These are phyloP conservation scores for Coniochaeta sp. DNA, from an alignment of 2,329 filamentous ascomycete species.

Conservation along the genomic window DNA sequence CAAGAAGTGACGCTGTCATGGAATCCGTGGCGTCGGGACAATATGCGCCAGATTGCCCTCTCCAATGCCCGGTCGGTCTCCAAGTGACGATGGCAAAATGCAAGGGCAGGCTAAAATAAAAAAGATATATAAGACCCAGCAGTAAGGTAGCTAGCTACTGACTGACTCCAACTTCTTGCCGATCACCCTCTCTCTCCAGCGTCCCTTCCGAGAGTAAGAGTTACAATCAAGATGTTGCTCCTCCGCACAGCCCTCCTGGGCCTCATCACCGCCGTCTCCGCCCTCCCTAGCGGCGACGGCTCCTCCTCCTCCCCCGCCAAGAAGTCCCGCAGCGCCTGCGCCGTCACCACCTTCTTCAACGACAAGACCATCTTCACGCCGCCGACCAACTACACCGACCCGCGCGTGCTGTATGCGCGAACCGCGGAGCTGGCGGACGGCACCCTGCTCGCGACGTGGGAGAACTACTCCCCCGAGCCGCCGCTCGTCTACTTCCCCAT, in stretches of 20 bases:
- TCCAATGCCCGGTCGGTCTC: background rate
- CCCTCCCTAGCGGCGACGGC: background rate
- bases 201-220: background rate
- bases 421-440: slow-evolving; percentile 35
- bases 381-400: slow-evolving; percentile 33
- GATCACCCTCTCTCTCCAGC: background rate
- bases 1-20: background rate
- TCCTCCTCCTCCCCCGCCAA: too few relatives aligned
- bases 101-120: background rate
- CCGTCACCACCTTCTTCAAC: slow-evolving; percentile 4
- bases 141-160: too few relatives aligned
- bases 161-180: too few relatives aligned
- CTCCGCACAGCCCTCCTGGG: background rate
- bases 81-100: background rate
- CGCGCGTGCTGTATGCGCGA: slow-evolving; percentile 36
- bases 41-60: background rate
- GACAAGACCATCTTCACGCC: slow-evolving; percentile 32
- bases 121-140: background rate
- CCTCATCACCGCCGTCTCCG: background rate
- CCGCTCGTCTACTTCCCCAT: slow-evolving; percentile 49
- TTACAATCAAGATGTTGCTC: background rate
- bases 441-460: slow-evolving; percentile 46
- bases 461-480: slow-evolving; percentile 50
- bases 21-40: background rate
- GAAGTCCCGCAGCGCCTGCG: background rate